Conservation (phyloP, 1,284 basidiomycete genomes). For the Tetrapyrgos nigripes region DNA sequence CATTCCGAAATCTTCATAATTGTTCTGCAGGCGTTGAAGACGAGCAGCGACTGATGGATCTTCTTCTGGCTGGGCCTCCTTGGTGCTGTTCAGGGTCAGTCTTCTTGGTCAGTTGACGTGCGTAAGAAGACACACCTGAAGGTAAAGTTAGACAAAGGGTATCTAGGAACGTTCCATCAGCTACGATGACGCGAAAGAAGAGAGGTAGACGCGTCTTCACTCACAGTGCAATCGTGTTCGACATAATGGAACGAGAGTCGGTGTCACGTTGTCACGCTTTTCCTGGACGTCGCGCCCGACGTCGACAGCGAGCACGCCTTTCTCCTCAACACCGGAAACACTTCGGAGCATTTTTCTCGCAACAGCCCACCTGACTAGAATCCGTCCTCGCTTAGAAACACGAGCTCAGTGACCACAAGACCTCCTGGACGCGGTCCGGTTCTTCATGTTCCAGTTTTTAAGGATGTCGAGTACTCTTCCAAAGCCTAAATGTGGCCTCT, state of each 20-base stretch:
- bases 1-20: constrained; percentile 97
- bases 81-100: constrained; percentile 61
- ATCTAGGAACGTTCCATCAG: constrained; percentile 46
- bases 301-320: too few relatives aligned
- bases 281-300: too few relatives aligned
- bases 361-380: too few relatives aligned
- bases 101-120: neutral
- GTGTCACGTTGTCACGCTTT: neutral
- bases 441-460: too few relatives aligned
- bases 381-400: too few relatives aligned
- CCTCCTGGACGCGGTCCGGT: too few relatives aligned
- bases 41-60: constrained; percentile 93
- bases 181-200: neutral
- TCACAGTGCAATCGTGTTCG: constrained; percentile 79
- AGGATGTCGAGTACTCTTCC: too few relatives aligned
- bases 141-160: constrained; percentile 88
- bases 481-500: too few relatives aligned
- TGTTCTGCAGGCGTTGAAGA: constrained; percentile 88
- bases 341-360: too few relatives aligned
- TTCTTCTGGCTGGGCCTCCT: constrained; percentile 95
- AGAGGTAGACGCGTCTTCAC: constrained; percentile 31
- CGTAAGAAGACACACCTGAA: constrained; percentile 60
- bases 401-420: too few relatives aligned
- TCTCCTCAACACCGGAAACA: too few relatives aligned
- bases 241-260: constrained; percentile 50